Base-by-base conservation (phyloP, 108 stramenopile species). In the Skeletonema tropicum region DNA sequence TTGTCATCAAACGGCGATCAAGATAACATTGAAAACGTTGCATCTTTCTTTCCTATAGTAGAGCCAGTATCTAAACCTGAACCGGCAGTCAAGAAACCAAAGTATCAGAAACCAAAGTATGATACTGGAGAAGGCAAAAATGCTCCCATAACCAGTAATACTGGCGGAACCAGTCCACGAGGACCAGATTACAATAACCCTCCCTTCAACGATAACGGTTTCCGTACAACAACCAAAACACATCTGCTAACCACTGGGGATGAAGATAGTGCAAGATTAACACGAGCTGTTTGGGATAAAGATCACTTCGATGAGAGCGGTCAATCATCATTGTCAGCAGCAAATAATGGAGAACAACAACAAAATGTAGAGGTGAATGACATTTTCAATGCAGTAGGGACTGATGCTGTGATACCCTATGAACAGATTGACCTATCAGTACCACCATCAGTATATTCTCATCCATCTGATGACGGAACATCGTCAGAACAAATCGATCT, bases 271-370 rank as follows among this genome's bases (percentile, higher is more conserved):
- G 80, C 57, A 58, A 70, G 29, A 64, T 70, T 88, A 52, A 74
- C 72, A 11, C 65, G 74, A n/a, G 88, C 88, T 12, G 55, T 89
- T 39, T 89, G 88, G 88, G 75, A 89, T 64, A 84, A 89, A 70
- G 77, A 57, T 11, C 88, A 89, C 59, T 89, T 73, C 45, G 64
- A 58, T 19, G 61, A 80, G 12, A 59, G 68, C 68, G 48, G 68
- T 63, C 63, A 39, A 39, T 11, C 38, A 39, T 39, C 38, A 39
- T 39, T 11, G 30, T 42, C 32, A 70, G 19, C 72, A 46, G 25
- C 31, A n/a, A 17, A 10, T 25, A 5, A 61, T 60, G 41, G 21
- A 61, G 65, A 72, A 17, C 57, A 74, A 11, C 19, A 12, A 7
- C n/a, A 6, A 17, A 45, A 15, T 23, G 11, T 21, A 19, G 35